phyloP scores from a whole-genome alignment of 768 basidiomycete species.

The Butyriboletus loyo region DNA sequence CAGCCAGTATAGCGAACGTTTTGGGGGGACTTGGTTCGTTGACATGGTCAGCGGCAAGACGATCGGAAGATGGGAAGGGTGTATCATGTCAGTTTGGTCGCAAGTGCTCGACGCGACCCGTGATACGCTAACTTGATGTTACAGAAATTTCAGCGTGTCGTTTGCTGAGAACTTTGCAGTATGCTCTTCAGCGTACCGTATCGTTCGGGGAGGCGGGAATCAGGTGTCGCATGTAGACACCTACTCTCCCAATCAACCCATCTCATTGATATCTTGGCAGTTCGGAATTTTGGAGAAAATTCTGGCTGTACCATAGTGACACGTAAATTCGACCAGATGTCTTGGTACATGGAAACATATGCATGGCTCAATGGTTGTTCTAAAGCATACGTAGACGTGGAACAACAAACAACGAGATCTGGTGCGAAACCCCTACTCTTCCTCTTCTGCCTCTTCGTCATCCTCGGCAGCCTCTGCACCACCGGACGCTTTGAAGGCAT shows the following conservation, averaged over 20 bases:
- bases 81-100: conserved; percentile 56
- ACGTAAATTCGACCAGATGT: conserved; percentile 7
- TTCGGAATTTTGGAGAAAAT: conserved; percentile 44
- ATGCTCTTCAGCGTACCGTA: conserved; percentile 54
- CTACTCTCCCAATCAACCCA: conserved; percentile 31
- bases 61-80: conserved; percentile 79
- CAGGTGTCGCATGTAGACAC: conserved; percentile 44
- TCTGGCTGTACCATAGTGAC: conserved; percentile 22
- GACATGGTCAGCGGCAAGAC: conserved; percentile 60
- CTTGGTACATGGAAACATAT: conserved; percentile 19
- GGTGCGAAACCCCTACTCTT: conserved; percentile 50
- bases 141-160: conserved; percentile 62
- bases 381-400: conserved; percentile 1
- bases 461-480: conserved; percentile 37
- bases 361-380: conserved; percentile 15
- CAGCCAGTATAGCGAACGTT: conserved; percentile 46
- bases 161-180: conserved; percentile 51
- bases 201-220: conserved; percentile 41
- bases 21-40: conserved; percentile 71
- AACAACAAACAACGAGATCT: background rate
- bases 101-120: background rate
- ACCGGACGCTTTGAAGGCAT: conserved; percentile 77
- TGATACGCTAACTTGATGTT: conserved; percentile 4
- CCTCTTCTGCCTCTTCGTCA: conserved; percentile 26
- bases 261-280: conserved; percentile 55